Evolutionary conservation across 306 rosid species (phyloP), one percentile per base, ranked within the genome.

Genomic region (Lotus japonicus): DNA sequence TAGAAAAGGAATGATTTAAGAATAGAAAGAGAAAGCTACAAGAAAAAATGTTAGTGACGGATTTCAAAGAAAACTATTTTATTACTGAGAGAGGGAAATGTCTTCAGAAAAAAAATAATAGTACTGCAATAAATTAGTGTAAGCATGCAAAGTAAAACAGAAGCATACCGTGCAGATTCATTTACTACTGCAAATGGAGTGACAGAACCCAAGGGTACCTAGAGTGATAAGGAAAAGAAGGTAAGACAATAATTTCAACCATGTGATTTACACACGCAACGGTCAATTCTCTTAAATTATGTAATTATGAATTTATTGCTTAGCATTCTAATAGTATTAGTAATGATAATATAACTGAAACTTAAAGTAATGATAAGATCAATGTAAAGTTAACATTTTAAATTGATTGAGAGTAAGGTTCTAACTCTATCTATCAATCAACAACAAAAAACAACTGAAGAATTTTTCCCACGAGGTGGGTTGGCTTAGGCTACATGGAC

Each of bases 151-250:
- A 45, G 51, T 7, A 53, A 18, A 75, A 50, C 11, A 43, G 51
- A 31, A 64, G 58, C 77, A 71, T 86, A 88, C 99, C 99, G 18
- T 33, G 96, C 95, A 66, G 99, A 87, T 80, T 88, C 89, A 77
- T 95, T 90, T 71, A 88, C 82, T 73, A 95, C 66, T 4, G 96
- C 94, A 81, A 95, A 85, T 6, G 99, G 99, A 66, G 96, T 95
- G 63, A 95, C 96, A 45, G 86, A 85, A 55, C 99, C 96, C 82
- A 87, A 51, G 33, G 99, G 80, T 57, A 95, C 96, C 99, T 91
- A 31, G 70, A 59, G 66, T 43, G 49, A 61, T 19, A 63, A 57
- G 38, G 70, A 72, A 64, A 78, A 55, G 65, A 41, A 80, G 64
- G 51, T 41, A 14, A 53, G 72, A 44, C 16, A 58, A 59, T 23